These are phyloP conservation scores for Lactarius evosmus DNA, from an alignment of 768 basidiomycete genomes.

Conservation along the genomic window DNA sequence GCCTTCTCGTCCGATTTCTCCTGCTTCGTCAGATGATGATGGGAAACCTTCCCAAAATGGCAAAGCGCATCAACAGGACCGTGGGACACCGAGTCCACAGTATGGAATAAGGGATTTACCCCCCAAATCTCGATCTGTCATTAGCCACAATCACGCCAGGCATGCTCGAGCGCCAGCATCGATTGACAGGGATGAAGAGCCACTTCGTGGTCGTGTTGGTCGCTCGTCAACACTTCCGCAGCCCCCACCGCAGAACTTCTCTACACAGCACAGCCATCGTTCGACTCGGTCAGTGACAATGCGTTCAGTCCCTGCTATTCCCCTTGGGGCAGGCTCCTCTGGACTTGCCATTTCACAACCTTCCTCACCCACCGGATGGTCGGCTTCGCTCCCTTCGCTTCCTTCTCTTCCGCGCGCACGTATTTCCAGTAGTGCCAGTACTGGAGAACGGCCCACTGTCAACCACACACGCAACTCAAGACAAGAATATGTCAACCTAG, in stretches of 20 bases:
- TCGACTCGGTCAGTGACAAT: slow-evolving; percentile 23
- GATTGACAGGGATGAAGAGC: slow-evolving; percentile 13
- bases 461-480: slow-evolving; percentile 5
- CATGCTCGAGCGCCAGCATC: slow-evolving; percentile 20
- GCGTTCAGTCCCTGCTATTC: slow-evolving; percentile 5
- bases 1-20: slow-evolving; percentile 24
- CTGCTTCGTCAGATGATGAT: slow-evolving; percentile 23
- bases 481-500: slow-evolving; percentile 27
- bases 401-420: slow-evolving; percentile 25
- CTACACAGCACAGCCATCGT: slow-evolving; percentile 16
- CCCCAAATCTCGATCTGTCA: slow-evolving; percentile 22
- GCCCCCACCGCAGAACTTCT: slow-evolving; percentile 5
- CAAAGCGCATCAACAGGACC: slow-evolving; percentile 9
- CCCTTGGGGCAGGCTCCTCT: slow-evolving; percentile 4
- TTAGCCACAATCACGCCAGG: slow-evolving; percentile 18
- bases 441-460: slow-evolving; percentile 3
- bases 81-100: slow-evolving; percentile 24
- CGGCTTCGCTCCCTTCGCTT: slow-evolving; percentile 13
- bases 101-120: slow-evolving; percentile 30
- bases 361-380: slow-evolving; percentile 26
- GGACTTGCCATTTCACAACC: slow-evolving; percentile 22
- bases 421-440: not conserved
- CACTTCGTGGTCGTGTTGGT: slow-evolving; percentile 18
- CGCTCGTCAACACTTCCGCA: slow-evolving; percentile 25
- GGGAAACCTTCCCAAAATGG: slow-evolving; percentile 16